These are phyloP conservation scores for Kalaharituber pfeilii DNA, from an alignment of 2,329 filamentous ascomycete species.

Conservation along the genomic window DNA sequence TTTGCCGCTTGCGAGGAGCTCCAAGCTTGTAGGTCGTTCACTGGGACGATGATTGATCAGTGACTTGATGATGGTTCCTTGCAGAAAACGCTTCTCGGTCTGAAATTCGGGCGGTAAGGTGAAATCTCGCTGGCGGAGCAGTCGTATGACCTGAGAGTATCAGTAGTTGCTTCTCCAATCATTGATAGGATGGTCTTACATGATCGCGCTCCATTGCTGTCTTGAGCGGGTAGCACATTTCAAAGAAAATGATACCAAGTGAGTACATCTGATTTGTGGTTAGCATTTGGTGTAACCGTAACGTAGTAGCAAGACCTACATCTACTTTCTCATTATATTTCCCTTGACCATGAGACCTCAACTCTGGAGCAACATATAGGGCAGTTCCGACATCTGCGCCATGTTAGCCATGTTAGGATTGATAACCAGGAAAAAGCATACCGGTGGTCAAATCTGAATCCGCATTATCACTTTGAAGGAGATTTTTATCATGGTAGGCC, in stretches of 20 bases:
- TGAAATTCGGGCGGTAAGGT: constrained; percentile 56
- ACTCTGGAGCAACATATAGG: constrained; percentile 83
- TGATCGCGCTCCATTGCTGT: constrained; percentile 47
- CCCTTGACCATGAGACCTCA: constrained; percentile 55
- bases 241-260: constrained; percentile 91
- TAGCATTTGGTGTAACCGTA: constrained; percentile 12
- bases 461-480: constrained; percentile 14
- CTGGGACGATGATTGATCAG: constrained; percentile 68
- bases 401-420: constrained; percentile 4
- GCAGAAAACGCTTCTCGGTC: constrained; percentile 46
- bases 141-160: constrained; percentile 37
- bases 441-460: constrained; percentile 29
- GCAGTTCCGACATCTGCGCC: constrained; percentile 53
- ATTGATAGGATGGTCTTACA: constrained; percentile 33
- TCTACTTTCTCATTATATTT: constrained; percentile 89
- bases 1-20: constrained; percentile 69
- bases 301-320: constrained; percentile 31
- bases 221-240: constrained; percentile 60
- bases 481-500: constrained; percentile 4
- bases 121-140: constrained; percentile 50
- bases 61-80: constrained; percentile 61
- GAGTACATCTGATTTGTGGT: constrained; percentile 59
- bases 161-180: constrained; percentile 35
- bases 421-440: neutral
- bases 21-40: constrained; percentile 62